Evolutionary conservation across 2,329 filamentous ascomycete genomes (phyloP), one percentile per base, ranked within the genome.

Genomic region (Ramularia endophylla): DNA sequence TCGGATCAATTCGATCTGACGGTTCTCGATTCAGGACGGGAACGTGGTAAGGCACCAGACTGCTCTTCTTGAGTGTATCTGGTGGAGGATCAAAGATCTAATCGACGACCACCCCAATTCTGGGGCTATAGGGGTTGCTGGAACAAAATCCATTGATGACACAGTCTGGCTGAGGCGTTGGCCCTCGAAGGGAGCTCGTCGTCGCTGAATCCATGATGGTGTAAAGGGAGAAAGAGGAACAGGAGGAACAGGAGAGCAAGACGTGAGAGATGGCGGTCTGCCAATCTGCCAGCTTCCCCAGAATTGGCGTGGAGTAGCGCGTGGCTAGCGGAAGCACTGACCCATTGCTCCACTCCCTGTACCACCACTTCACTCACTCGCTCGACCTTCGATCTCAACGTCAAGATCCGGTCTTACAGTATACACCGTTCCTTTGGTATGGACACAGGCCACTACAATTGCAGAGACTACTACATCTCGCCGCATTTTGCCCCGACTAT

Each of bases 111-210:
- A 75, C 73, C 73, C 73, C 72, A 63, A 54, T 69, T 17, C 68
- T 74, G 72, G 73, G 73, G 72, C 69, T 74, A 73, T 73, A 56
- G 42, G 55, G 54, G 47, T 54, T 52, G 53, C 33, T 51, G 49
- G 50, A 51, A 49, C 60, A 57, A 8, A 16, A 36, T 53, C 43
- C 53, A 44, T 42, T 11, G 31, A 15, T 35, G 35, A 46, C 41
- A 44, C 30, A 32, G 20, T 44, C 37, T 25, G 37, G 43, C 47
- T 38, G 33, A 32, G 25, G 36, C 11, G 51, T 41, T 38, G 37
- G 45, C 46, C 49, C 52, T 27, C 25, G 32, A 28, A 31, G 49
- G 47, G 43, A 41, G 28, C n/a, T 43, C 43, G 34, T 40, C 22
- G 36, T 50, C 29, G 33, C 28, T 27, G 38, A 36, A 18, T 18